Base-by-base conservation (phyloP, 495 filamentous ascomycete genomes). In the Annulohypoxylon moriforme region DNA sequence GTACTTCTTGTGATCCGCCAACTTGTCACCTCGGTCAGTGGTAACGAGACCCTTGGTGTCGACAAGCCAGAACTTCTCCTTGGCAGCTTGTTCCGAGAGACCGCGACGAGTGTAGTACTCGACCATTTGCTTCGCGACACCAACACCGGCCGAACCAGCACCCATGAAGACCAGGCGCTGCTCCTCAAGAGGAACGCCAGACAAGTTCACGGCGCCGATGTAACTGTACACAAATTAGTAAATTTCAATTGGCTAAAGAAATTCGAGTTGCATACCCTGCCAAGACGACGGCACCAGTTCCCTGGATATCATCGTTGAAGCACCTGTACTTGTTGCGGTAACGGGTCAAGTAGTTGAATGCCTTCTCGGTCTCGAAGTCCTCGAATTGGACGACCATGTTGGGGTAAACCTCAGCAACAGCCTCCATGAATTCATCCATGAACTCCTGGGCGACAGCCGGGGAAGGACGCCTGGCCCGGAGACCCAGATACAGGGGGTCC, bases 271-370 rank as follows among this genome's bases (percentile, higher is more conserved):
- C 85, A 81, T 81, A 88, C 84, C 96, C 96, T 40, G 88, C 94
- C 42, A 98, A 86, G 65, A 98, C 93, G 69, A 99, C 96, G 68
- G 96, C 94, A 67, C 96, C 96, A 73, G 96, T 99, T 74, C 96
- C 96, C 85, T 98, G 96, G 77, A 99, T 95, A 76, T 99, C 96
- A 76, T 99, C 96, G 76, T 99, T 99, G 88, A 99, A 99, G 84
- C 92, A 95, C 78, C 94, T 96, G 83, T 96, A 94, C 57, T 85
- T 88, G 73, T 92, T 87, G 50, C 91, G 90, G 79, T 98, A 98
- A 47, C 94, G 88, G 79, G 97, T 91, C 42, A 99, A 86, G 53
- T 95, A 93, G 62, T 93, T 92, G 88, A 99, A 99, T 13, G 96
- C 96, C 79, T 88, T 88, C 66, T 88, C 85, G 72, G 94, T 97